A percentile compares a stretch with the other conserved stretches of the same genome.
phyloP scores from a whole-genome alignment of 176 grass and related monocot species.

The Eragrostis nindensis region DNA sequence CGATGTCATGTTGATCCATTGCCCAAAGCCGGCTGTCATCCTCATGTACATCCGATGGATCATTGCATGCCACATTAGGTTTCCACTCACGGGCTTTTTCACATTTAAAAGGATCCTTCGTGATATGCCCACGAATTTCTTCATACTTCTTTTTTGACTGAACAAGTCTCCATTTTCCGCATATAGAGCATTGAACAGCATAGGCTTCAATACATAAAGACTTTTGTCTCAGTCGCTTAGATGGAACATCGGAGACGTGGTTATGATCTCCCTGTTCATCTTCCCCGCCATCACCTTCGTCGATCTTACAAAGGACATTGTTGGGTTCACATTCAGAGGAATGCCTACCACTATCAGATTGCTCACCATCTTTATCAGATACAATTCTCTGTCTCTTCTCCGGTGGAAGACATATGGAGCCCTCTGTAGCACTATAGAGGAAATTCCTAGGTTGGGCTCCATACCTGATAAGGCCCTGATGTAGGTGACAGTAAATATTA shows the following conservation, averaged over 20 bases:
- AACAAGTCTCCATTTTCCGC: conserved; percentile 75
- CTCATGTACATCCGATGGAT: conserved; percentile 58
- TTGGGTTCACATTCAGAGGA: conserved; percentile 9
- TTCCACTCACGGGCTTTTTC: conserved; percentile 64
- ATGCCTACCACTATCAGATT: conserved; percentile 1
- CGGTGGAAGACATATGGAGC: conserved; percentile 13
- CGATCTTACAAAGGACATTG: not conserved
- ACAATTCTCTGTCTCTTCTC: not conserved
- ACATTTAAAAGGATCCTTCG: conserved; percentile 58
- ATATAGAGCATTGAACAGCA: conserved; percentile 64
- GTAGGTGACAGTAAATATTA: conserved; percentile 11
- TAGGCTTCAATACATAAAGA: conserved; percentile 52
- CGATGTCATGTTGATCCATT: conserved; percentile 65
- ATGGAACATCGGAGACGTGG: not conserved
- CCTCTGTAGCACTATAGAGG: not conserved
- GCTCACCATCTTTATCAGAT: conserved; percentile 26
- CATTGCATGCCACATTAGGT: conserved; percentile 57
- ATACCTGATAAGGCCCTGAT: conserved; percentile 32
- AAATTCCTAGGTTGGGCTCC: not conserved
- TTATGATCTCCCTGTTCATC: conserved; percentile 17
- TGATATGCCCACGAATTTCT: conserved; percentile 57
- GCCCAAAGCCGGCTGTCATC: conserved; percentile 61
- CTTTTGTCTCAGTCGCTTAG: conserved; percentile 22
- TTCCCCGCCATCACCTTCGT: not conserved
- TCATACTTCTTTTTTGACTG: conserved; percentile 75